Evolutionary conservation across 2,329 filamentous ascomycete genomes (phyloP), one percentile per base, ranked within the genome.

Genomic region (Pseudodiploospora longispora): DNA sequence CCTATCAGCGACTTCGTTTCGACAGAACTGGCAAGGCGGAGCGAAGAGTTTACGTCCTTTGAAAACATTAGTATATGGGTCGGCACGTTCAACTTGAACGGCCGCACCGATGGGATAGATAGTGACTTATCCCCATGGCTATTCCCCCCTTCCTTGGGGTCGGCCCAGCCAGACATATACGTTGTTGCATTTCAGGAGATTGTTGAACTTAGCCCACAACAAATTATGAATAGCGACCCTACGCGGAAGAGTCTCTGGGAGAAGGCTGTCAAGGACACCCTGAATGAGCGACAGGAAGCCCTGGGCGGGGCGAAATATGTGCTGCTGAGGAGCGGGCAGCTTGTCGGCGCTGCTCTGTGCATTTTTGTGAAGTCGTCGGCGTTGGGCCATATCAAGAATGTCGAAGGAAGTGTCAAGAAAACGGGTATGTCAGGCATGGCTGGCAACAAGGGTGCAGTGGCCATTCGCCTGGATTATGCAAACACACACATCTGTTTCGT

Each of bases 221-320:
- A 98, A 59, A 97, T 98, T 58, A 96, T 98, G 89, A 95, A 94
- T 52, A 97, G 90, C 48, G 91, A 98, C 60, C 93, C 93, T 1
- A 80, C 82, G 3, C 78, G 87, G 43, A 87, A 91, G 52, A 82
- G 88, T 50, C 69, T 83, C 19, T 98, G 93, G 93, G 93, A 98
- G 61, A 69, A 75, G 42, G 83, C 86, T 4, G 89, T 97, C 27
- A 83, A 83, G 52, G 72, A 71, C 38, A 87, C 83, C 10, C 66
- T 98, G 34, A 96, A 97, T 55, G 65, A 68, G 8, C 78, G 85
- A 50, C 82, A 87, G 12, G 74, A 76, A 35, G 70, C 71, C 46
- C 70, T 76, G 27, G 80, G 80, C 1, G 78, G 79, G 5, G 83
- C 90, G 44, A 85, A 83, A 49, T 98, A 98, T 65, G 87, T 98